phyloP scores from a whole-genome alignment of 2,329 filamentous ascomycete genomes.

The Rutstroemia sp. region DNA sequence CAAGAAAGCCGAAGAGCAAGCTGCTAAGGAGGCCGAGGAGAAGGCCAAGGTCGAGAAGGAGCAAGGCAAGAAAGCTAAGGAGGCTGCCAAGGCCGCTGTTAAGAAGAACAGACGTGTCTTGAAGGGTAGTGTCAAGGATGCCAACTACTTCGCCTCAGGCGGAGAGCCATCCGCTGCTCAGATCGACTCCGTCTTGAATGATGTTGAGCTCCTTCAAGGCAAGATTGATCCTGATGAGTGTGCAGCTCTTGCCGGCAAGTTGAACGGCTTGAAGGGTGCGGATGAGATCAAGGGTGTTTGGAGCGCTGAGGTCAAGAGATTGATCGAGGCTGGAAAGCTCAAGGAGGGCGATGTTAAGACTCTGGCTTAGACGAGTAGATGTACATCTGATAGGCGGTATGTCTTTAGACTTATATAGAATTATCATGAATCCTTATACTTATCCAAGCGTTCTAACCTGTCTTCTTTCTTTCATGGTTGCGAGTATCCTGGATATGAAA shows the following conservation, averaged over 20 bases:
- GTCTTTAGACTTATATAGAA: slow-evolving; percentile 3
- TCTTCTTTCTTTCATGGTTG: too few species aligned
- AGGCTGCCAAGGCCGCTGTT: slow-evolving; percentile 95
- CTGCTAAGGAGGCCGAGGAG: slow-evolving; percentile 77
- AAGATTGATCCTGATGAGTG: slow-evolving; percentile 92
- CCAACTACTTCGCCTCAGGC: slow-evolving; percentile 80
- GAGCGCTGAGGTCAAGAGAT: slow-evolving; percentile 66
- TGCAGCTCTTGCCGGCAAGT: slow-evolving; percentile 71
- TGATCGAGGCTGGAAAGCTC: slow-evolving; percentile 76
- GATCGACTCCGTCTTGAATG: slow-evolving; percentile 75
- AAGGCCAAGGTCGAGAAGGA: slow-evolving; percentile 79
- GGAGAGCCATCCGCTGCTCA: slow-evolving; percentile 66
- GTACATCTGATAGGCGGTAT: neutral
- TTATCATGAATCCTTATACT: neutral
- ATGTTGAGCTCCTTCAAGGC: slow-evolving; percentile 78
- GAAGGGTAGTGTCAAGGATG: slow-evolving; percentile 89
- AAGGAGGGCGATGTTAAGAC: slow-evolving; percentile 76
- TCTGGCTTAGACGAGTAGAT: slow-evolving; percentile 32
- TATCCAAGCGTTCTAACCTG: too few species aligned
- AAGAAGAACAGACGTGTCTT: slow-evolving; percentile 99
- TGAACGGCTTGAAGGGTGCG: slow-evolving; percentile 70
- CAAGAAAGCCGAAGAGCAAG: slow-evolving; percentile 76
- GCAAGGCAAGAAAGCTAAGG: slow-evolving; percentile 89
- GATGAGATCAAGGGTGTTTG: slow-evolving; percentile 83
- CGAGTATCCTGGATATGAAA: too few species aligned